Evolutionary conservation across 2,329 filamentous ascomycete genomes (phyloP).

Genomic region (Hypoxylon sp.): DNA sequence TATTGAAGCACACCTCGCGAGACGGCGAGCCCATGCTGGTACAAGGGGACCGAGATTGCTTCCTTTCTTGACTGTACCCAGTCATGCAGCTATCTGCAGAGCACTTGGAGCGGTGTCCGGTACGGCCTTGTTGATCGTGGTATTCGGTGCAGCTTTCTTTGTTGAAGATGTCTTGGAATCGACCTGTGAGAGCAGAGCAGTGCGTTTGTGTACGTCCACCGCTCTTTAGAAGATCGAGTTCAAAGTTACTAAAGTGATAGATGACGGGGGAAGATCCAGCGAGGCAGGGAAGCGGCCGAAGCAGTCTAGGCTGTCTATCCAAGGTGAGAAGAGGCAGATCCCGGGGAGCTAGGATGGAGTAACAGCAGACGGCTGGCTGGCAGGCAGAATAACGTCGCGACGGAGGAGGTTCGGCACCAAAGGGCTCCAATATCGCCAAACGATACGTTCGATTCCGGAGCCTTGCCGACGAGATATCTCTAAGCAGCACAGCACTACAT

Average conservation of each 20-base stretch:
- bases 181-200: constrained; percentile 59
- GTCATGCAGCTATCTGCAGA: constrained; percentile 59
- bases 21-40: constrained; percentile 53
- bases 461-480: constrained; percentile 49
- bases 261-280: constrained; percentile 51
- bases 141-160: constrained; percentile 65
- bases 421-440: constrained; percentile 44
- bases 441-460: constrained; percentile 50
- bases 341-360: constrained; percentile 36
- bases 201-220: constrained; percentile 66
- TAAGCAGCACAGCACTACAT: constrained; percentile 45
- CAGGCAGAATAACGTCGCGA: constrained; percentile 42
- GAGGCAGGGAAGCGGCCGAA: constrained; percentile 43
- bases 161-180: constrained; percentile 66
- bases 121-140: constrained; percentile 54
- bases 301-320: constrained; percentile 39
- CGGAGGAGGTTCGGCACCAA: constrained; percentile 47
- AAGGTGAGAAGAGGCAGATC: constrained; percentile 41
- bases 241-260: constrained; percentile 59
- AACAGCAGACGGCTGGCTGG: constrained; percentile 40
- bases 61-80: constrained; percentile 58
- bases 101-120: constrained; percentile 55
- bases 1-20: constrained; percentile 54
- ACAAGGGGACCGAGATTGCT: constrained; percentile 58
- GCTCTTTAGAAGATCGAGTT: constrained; percentile 63